These are phyloP conservation scores for Enterocytospora artemiae DNA, from an alignment of 371 early-diverging fungal species.

Conservation along the genomic window DNA sequence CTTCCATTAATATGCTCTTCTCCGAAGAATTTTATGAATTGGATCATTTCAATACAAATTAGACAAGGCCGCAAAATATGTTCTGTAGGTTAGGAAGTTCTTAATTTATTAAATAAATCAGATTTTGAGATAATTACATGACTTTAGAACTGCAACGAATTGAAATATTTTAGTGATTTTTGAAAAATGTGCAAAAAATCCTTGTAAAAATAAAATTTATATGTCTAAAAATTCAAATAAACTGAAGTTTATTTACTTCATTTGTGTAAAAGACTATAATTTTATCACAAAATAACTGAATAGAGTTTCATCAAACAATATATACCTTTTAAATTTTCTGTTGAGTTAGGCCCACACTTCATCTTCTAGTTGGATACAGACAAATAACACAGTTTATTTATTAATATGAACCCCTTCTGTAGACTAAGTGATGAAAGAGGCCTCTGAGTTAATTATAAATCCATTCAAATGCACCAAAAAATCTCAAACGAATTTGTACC, in stretches of 20 bases:
- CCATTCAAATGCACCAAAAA: neutral
- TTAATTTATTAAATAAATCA: slow-evolving; percentile 1
- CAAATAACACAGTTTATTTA: no score
- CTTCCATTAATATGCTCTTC: neutral
- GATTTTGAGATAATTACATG: neutral
- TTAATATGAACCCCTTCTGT: no score
- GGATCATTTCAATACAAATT: slow-evolving; percentile 1
- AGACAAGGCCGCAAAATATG: slow-evolving; percentile 1
- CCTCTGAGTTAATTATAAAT: neutral
- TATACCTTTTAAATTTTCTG: neutral
- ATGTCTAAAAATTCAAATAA: neutral
- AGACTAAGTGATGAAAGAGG: no score
- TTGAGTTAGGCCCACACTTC: no score
- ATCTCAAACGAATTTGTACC: slow-evolving; percentile 3
- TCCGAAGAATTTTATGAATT: neutral
- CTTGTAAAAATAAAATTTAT: neutral
- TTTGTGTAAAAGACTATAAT: no score
- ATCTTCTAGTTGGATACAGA: no score
- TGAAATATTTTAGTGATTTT: neutral
- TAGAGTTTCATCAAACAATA: neutral
- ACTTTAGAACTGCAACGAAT: neutral
- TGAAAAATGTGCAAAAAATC: neutral
- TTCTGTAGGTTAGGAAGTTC: neutral
- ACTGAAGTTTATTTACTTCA: no score
- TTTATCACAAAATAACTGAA: neutral